Evolutionary conservation across 2,329 filamentous ascomycete genomes (phyloP).

Genomic region (Microsporum ferrugineum): DNA sequence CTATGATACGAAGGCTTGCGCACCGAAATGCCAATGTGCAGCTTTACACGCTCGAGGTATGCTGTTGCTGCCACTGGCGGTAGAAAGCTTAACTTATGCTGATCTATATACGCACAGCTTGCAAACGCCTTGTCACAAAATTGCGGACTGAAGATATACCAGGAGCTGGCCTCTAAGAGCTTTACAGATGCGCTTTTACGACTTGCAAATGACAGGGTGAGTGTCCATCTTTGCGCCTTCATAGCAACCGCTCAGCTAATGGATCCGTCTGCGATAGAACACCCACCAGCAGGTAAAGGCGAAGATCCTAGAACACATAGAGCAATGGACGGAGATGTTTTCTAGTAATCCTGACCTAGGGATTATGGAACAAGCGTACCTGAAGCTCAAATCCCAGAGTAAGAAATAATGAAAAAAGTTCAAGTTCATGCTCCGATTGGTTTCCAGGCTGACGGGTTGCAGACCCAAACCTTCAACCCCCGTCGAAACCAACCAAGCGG

Average conservation of each 20-base stretch:
- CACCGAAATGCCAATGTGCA: constrained; percentile 95
- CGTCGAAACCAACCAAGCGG: constrained; percentile 86
- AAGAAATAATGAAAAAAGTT: constrained; percentile 14
- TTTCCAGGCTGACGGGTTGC: constrained; percentile 20
- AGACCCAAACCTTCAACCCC: constrained; percentile 83
- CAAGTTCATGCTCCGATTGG: background rate
- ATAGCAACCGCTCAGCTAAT: background rate
- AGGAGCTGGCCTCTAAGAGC: constrained; percentile 77
- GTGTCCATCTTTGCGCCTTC: constrained; percentile 11
- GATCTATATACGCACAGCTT: constrained; percentile 42
- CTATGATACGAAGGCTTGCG: constrained; percentile 81
- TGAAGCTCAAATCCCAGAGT: constrained; percentile 66
- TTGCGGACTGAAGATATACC: constrained; percentile 74
- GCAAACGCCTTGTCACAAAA: constrained; percentile 88
- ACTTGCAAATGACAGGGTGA: constrained; percentile 69
- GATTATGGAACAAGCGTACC: constrained; percentile 94
- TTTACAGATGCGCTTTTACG: constrained; percentile 90
- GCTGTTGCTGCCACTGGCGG: background rate
- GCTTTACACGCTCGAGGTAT: constrained; percentile 79
- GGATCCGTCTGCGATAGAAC: constrained; percentile 41
- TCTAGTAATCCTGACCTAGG: constrained; percentile 77
- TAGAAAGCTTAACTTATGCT: background rate
- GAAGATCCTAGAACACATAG: constrained; percentile 94
- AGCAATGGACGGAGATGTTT: constrained; percentile 94
- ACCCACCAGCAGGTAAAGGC: constrained; percentile 93